Evolutionary conservation across 176 grass and related monocot genomes (phyloP).

Genomic region (Juncus effusus): DNA sequence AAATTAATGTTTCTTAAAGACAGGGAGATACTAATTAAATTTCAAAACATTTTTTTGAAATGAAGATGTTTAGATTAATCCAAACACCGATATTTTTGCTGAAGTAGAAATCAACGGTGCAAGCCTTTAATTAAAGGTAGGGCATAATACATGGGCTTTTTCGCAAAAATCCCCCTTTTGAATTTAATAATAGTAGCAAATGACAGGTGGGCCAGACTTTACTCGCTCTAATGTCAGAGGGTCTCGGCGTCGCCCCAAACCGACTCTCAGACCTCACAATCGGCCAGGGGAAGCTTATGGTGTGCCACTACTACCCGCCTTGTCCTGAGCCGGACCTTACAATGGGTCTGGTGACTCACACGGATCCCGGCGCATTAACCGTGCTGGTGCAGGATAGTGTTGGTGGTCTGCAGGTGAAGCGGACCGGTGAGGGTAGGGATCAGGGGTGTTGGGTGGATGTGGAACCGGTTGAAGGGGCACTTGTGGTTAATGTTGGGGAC

Average conservation of each 20-base stretch:
- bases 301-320: slow-evolving; percentile 83
- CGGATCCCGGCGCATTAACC: slow-evolving; percentile 66
- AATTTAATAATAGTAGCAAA: neutral
- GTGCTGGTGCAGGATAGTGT: slow-evolving; percentile 55
- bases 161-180: too few relatives aligned
- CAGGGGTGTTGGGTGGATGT: slow-evolving; percentile 56
- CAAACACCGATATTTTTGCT: too few relatives aligned
- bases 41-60: too few relatives aligned
- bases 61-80: too few relatives aligned
- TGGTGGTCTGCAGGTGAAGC: slow-evolving; percentile 81
- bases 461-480: slow-evolving; percentile 52
- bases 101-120: too few relatives aligned
- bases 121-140: too few relatives aligned
- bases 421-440: slow-evolving; percentile 31
- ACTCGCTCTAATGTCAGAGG: slow-evolving; percentile 51
- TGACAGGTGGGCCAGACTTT: slow-evolving; percentile 35
- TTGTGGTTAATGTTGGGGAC: slow-evolving; percentile 83
- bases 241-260: slow-evolving; percentile 32
- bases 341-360: slow-evolving; percentile 62
- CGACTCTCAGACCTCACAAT: slow-evolving; percentile 38
- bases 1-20: too few relatives aligned
- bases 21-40: too few relatives aligned
- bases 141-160: too few relatives aligned
- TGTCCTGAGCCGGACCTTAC: slow-evolving; percentile 82
- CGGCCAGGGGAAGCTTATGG: slow-evolving; percentile 53